Conservation (phyloP, 2,329 filamentous ascomycete genomes). For the Botrytis sinoallii region DNA sequence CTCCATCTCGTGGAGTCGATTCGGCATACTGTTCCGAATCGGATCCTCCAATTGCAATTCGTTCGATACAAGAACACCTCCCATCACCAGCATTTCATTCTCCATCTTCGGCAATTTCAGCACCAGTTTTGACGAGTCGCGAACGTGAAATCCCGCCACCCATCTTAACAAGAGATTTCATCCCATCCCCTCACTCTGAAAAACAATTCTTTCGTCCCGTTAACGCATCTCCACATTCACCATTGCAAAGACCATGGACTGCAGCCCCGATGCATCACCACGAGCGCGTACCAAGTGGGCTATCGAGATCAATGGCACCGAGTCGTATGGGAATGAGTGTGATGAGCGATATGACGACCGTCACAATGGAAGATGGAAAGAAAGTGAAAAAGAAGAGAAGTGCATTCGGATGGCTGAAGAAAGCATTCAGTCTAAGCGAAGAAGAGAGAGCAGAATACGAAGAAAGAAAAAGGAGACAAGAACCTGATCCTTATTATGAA, state of each 20-base stretch:
- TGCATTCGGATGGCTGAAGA: conserved; percentile 66
- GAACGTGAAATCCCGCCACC: conserved; percentile 15
- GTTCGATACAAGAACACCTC: conserved; percentile 18
- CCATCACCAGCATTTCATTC: conserved; percentile 20
- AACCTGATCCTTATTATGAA: conserved; percentile 24
- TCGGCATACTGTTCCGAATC: conserved; percentile 37
- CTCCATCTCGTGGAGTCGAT: conserved; percentile 36
- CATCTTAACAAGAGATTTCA: conserved; percentile 24
- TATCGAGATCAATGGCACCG: conserved; percentile 32
- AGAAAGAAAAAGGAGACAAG: conserved; percentile 43
- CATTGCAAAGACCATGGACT: conserved; percentile 48
- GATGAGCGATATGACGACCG: conserved; percentile 50
- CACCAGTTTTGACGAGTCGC: conserved; percentile 8
- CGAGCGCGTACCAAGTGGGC: conserved; percentile 23
- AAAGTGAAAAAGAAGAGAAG: conserved; percentile 64
- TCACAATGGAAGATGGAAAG: conserved; percentile 38
- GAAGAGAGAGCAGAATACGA: conserved; percentile 61
- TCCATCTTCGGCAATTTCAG: conserved; percentile 17
- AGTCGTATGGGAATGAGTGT: conserved; percentile 46
- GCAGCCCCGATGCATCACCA: conserved; percentile 33
- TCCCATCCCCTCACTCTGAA: conserved; percentile 46
- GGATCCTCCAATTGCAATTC: conserved; percentile 27
- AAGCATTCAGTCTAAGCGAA: conserved; percentile 63
- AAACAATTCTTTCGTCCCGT: conserved; percentile 60
- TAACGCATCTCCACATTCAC: conserved; percentile 60